Evolutionary conservation across 106 monocot species (phyloP).

Genomic region (Chionographis japonica): DNA sequence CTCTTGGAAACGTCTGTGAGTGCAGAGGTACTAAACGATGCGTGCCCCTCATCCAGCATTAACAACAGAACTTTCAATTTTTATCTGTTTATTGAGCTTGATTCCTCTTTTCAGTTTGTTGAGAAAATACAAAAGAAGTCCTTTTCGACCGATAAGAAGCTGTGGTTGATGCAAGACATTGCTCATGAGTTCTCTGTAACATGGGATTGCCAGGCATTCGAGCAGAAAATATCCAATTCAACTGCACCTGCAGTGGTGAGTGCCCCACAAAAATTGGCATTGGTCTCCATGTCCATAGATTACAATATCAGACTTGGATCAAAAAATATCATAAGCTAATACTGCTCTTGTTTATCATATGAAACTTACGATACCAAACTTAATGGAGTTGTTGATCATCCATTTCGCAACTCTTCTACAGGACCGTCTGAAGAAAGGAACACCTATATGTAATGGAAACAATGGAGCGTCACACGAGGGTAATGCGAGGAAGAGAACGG

Average conservation of each 20-base stretch:
- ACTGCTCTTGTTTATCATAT: no score
- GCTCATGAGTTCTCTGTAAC: slow-evolving; percentile 54
- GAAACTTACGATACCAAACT: neutral
- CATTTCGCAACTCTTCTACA: slow-evolving; percentile 10
- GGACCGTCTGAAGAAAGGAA: slow-evolving; percentile 21
- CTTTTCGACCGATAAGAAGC: slow-evolving; percentile 56
- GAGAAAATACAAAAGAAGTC: slow-evolving; percentile 50
- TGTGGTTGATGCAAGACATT: slow-evolving; percentile 67
- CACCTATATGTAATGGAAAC: neutral
- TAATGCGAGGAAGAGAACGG: neutral
- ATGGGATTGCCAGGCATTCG: slow-evolving; percentile 44
- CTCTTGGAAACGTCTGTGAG: slow-evolving; percentile 49
- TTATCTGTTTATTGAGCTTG: neutral
- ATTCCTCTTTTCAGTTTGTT: slow-evolving; percentile 39
- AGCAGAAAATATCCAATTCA: slow-evolving; percentile 21
- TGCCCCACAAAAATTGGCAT: neutral
- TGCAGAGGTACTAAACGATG: slow-evolving; percentile 38
- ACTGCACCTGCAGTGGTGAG: slow-evolving; percentile 23
- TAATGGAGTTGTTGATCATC: neutral
- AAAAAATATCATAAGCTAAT: no score
- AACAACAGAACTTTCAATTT: neutral
- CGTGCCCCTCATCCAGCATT: neutral
- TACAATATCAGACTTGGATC: no score
- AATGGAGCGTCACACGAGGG: slow-evolving; percentile 1
- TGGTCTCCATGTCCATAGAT: no score